Conservation (phyloP, 2,329 filamentous ascomycete genomes). For the Penicillium sp. region DNA sequence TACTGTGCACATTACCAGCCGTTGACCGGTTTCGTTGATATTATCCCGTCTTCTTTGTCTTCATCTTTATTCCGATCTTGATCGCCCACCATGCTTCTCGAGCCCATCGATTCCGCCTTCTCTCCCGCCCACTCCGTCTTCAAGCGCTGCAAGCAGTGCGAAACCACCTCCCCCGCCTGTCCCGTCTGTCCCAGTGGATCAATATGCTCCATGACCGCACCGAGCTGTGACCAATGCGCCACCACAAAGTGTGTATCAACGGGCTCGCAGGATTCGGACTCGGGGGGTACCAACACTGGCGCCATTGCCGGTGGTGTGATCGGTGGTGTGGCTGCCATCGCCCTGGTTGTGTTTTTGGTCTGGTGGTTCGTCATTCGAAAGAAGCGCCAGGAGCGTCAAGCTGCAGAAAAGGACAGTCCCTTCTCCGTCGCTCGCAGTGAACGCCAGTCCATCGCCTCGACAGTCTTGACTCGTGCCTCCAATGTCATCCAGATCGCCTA, state of each 20-base stretch:
- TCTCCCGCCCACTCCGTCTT: slow-evolving; percentile 28
- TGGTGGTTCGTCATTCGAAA: slow-evolving; percentile 88
- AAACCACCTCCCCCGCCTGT: slow-evolving; percentile 52
- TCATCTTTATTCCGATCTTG: neutral
- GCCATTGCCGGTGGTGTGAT: slow-evolving; percentile 90
- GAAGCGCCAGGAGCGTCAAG: slow-evolving; percentile 58
- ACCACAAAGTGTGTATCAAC: slow-evolving; percentile 46
- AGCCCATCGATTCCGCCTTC: slow-evolving; percentile 22
- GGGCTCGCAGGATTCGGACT: slow-evolving; percentile 8
- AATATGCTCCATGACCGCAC: slow-evolving; percentile 58
- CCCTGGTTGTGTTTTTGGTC: slow-evolving; percentile 70
- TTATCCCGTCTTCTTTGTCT: slow-evolving; percentile 3
- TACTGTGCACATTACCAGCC: slow-evolving; percentile 14
- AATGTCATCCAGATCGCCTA: slow-evolving; percentile 99
- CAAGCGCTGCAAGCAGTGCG: slow-evolving; percentile 55
- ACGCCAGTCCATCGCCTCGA: slow-evolving; percentile 90
- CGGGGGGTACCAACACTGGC: slow-evolving; percentile 63
- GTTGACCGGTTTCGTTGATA: slow-evolving; percentile 24
- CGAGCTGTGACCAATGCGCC: slow-evolving; percentile 59
- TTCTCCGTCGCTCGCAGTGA: slow-evolving; percentile 55
- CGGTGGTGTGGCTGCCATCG: slow-evolving; percentile 73
- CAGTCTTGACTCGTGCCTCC: slow-evolving; percentile 88
- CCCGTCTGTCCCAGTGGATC: slow-evolving; percentile 55
- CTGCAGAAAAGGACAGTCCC: slow-evolving; percentile 53
- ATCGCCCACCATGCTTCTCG: slow-evolving; percentile 29